These are phyloP conservation scores for Haplographium delicatum DNA, from an alignment of 495 filamentous ascomycete species.

Conservation along the genomic window DNA sequence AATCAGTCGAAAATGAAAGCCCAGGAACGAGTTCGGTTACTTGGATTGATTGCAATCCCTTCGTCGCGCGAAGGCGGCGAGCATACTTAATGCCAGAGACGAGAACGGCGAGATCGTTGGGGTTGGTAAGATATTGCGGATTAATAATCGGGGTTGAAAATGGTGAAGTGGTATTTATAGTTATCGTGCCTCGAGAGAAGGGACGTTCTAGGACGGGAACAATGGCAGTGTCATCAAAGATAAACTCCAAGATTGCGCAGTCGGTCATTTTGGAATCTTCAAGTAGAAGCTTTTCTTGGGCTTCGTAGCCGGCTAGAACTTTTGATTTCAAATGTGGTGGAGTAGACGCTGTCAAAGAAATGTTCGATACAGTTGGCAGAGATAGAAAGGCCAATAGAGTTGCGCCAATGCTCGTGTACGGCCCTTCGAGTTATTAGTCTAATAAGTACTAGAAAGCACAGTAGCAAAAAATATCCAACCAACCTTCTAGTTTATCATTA, in stretches of 20 bases:
- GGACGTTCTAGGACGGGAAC: constrained; percentile 21
- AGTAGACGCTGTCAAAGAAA: neutral
- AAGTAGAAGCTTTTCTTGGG: neutral
- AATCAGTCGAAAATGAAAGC: neutral
- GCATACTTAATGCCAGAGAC: constrained; percentile 23
- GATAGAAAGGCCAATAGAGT: constrained; percentile 11
- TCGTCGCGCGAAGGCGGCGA: constrained; percentile 5
- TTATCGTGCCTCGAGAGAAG: constrained; percentile 36
- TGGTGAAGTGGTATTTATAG: constrained; percentile 35
- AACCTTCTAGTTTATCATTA: constrained; percentile 28
- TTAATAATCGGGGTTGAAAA: constrained; percentile 29
- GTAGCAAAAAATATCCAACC: too few relatives aligned
- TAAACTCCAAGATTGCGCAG: constrained; percentile 3
- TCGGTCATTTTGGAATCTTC: neutral
- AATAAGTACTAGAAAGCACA: too few relatives aligned
- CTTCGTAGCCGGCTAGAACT: constrained; percentile 4
- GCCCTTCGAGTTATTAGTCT: too few relatives aligned
- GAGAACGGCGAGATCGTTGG: constrained; percentile 29
- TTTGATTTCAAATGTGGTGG: neutral
- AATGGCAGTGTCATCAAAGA: constrained; percentile 10
- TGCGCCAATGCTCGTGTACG: constrained; percentile 22
- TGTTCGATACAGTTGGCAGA: neutral
- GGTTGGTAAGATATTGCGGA: constrained; percentile 32
- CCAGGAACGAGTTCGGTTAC: constrained; percentile 3
- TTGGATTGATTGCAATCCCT: constrained; percentile 20